Evolutionary conservation across 2,329 filamentous ascomycete species (phyloP), one percentile per base, ranked within the genome.

Genomic region (Dothistroma septosporum): DNA sequence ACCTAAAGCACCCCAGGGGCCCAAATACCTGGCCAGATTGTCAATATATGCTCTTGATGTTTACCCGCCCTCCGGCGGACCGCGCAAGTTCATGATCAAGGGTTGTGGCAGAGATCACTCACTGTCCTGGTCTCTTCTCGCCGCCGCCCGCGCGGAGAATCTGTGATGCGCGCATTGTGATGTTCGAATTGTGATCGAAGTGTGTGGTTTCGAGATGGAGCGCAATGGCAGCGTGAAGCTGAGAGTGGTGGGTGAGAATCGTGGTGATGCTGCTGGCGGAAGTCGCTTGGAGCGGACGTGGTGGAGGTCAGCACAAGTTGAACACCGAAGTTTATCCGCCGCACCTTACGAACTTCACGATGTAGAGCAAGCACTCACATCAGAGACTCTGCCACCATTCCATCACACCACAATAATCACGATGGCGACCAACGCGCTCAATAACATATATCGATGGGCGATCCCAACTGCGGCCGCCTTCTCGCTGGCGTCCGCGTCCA

Each of bases 1-100:
- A 91, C 89, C 89, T 67, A 92, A 79, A 72, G 81, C 79, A 72
- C 90, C 90, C 88, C 89, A 93, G 76, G 78, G 78, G 69, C 90
- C 90, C 61, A 92, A 79, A 77, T 81, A 92, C 75, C 90, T 92
- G 70, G 24, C 28, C 21, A 28, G 33, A 7, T 19, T 56, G 46
- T 68, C 44, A 65, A 59, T 22, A 21, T 46, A 9, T 5, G 54
- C 28, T 52, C 49, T 53, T 53, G 41, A 47, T 35, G 32, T 35
- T 4, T 19, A n/a, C 2, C n/a, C 9, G n/a, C 41, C 14, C 44
- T 50, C 19, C 41, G 19, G 46, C 44, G 47, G 46, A 57, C 44
- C 19, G 33, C 47, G 9, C 14, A 33, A 4, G 24, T 53, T 28
- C 22, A 12, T 2, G 24, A 3, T 28, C 11, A 16, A 21, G 19